A percentile compares a stretch with the other conserved stretches of the same genome.
Conservation (phyloP, 495 filamentous ascomycete genomes). For the Symbiotaphrina buchneri region DNA sequence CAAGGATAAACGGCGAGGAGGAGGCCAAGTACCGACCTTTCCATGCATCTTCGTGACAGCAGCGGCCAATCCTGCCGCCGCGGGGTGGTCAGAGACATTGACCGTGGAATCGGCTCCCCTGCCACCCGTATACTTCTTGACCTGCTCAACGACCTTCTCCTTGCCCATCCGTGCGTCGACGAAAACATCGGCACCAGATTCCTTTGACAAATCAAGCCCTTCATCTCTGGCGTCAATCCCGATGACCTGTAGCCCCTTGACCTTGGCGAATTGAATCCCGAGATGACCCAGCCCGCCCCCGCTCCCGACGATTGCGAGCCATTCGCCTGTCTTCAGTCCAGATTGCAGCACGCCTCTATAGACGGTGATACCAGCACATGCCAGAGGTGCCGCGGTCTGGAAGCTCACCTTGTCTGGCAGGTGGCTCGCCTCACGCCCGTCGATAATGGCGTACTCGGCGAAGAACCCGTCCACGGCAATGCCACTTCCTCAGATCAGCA, state of each 20-base stretch:
- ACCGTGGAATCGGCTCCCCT: slow-evolving; percentile 22
- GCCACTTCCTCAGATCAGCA: slow-evolving; percentile 13
- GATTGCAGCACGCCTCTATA: slow-evolving; percentile 24
- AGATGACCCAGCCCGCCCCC: slow-evolving; percentile 37
- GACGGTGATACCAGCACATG: slow-evolving; percentile 31
- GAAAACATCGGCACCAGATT: slow-evolving; percentile 23
- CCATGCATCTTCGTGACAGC: slow-evolving; percentile 32
- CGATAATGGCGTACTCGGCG: slow-evolving; percentile 26
- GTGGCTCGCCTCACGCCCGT: slow-evolving; percentile 17
- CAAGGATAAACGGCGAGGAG: too few species aligned
- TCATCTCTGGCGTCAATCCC: slow-evolving; percentile 32
- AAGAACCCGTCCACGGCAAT: slow-evolving; percentile 25
- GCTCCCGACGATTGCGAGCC: slow-evolving; percentile 25
- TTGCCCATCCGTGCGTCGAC: slow-evolving; percentile 25
- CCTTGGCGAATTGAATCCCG: slow-evolving; percentile 28
- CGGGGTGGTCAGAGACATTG: slow-evolving; percentile 18
- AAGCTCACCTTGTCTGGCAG: slow-evolving; percentile 25
- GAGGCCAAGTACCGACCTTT: too few species aligned
- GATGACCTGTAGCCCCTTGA: slow-evolving; percentile 24
- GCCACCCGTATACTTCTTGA: slow-evolving; percentile 22
- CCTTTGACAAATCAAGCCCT: slow-evolving; percentile 19
- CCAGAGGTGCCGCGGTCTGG: slow-evolving; percentile 26
- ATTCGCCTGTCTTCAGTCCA: slow-evolving; percentile 20
- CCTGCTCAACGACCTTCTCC: slow-evolving; percentile 18
- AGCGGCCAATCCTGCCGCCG: slow-evolving; percentile 21